Base-by-base conservation (phyloP, 768 basidiomycete species). In the Auricularia cornea region DNA sequence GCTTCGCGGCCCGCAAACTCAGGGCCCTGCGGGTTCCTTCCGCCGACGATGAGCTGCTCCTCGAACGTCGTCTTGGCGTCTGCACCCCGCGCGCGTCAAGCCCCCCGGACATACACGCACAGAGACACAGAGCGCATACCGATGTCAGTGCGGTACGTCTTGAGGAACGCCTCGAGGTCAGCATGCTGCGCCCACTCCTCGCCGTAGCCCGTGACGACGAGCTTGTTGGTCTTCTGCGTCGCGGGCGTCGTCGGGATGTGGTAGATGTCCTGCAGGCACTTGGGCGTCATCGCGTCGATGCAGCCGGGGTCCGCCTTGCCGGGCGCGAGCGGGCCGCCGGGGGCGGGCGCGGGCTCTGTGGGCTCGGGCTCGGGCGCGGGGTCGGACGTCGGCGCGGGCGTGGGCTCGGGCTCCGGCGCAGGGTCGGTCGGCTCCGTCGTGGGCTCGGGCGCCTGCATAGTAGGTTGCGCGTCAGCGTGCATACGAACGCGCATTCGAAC, bases 191-290 rank as follows among this genome's bases (percentile, higher is more conserved):
- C 72, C 32, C 65, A 75, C 59, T 74, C 70, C 0, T 71, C 65
- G 40, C 72, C 68, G 63, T 69, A 72, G 35, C 74, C 69, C 31
- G 62, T 63, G 11, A 72, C 71, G 16, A 65, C 65, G 38, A 69
- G 83, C 86, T 3, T 84, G 84, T 74, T 77, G 0, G 76, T 66
- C 3, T 81, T 80, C 3, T 80, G 77, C 3, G 69, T 71, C 6
- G 71, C 67, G 23, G 66, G 65, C 23, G 68, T 65, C 3, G 54
- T 59, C 4, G 67, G 68, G n/a, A 61, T 61, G 2, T 59, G 44
- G 28, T 64, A 64, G 2, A 61, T 16, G 3, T 20, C 60, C 33
- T 54, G 68, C 67, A 40, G 70, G 64, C 10, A 71, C 70, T 63
- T 74, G 70, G 3, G 72, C 67, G 18, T 72, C 70, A 76, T 65